A percentile compares a stretch with the other conserved stretches of the same genome.
Evolutionary conservation across 2,329 filamentous ascomycete species (phyloP).

Genomic region (Endocalyx cinctus): DNA sequence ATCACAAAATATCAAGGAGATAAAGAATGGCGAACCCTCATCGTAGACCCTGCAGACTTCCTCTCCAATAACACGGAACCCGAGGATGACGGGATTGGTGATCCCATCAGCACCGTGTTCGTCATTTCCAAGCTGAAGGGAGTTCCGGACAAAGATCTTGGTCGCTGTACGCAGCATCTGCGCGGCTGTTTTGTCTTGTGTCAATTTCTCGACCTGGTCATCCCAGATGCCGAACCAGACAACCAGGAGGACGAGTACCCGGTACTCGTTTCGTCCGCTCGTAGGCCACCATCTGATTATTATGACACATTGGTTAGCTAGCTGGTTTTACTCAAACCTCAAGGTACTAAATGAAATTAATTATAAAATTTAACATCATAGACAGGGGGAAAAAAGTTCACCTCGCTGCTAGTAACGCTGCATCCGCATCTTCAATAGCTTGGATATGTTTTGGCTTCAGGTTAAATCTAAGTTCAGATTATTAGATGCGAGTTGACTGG

Average conservation of each 20-base stretch:
- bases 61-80: slow-evolving; percentile 15
- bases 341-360: background rate
- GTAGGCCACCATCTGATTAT: slow-evolving; percentile 24
- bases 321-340: too few relatives aligned
- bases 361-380: slow-evolving; percentile 4
- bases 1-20: background rate
- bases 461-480: slow-evolving; percentile 2
- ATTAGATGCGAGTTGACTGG: background rate
- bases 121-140: slow-evolving; percentile 6
- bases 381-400: too few relatives aligned
- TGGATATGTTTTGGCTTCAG: slow-evolving; percentile 7
- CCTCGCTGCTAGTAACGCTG: slow-evolving; percentile 20
- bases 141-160: slow-evolving; percentile 15
- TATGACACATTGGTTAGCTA: background rate
- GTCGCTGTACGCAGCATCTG: slow-evolving; percentile 15
- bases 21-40: slow-evolving; percentile 9
- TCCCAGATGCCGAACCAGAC: slow-evolving; percentile 25
- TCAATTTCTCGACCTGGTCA: slow-evolving; percentile 18
- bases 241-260: slow-evolving; percentile 17
- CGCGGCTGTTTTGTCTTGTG: slow-evolving; percentile 9
- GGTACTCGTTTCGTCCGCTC: slow-evolving; percentile 11
- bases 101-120: slow-evolving; percentile 1
- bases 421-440: slow-evolving; percentile 14
- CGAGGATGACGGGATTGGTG: slow-evolving; percentile 13
- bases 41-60: slow-evolving; percentile 15